Conservation (phyloP, 2,329 filamentous ascomycete genomes). For the Xylaria sp. region DNA sequence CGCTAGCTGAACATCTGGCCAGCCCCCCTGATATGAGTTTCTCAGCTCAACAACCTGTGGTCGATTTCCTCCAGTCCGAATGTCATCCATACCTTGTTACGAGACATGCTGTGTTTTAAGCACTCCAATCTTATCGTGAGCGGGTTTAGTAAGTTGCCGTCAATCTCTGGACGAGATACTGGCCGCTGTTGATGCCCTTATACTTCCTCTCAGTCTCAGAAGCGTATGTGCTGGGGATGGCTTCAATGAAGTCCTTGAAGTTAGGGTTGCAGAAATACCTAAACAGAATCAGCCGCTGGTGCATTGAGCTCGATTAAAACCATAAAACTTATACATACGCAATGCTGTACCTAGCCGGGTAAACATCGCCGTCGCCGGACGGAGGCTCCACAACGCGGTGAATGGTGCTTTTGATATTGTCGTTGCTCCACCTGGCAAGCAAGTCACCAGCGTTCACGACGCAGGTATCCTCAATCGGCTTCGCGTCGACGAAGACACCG, state of each 20-base stretch:
- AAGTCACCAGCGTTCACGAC: constrained; percentile 91
- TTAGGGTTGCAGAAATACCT: constrained; percentile 91
- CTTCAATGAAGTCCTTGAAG: constrained; percentile 74
- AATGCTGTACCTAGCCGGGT: constrained; percentile 83
- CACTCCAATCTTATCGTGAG: background rate
- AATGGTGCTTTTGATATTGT: constrained; percentile 85
- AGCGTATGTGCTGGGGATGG: constrained; percentile 75
- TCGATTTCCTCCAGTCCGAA: background rate
- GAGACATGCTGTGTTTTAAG: background rate
- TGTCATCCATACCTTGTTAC: background rate
- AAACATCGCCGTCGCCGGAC: constrained; percentile 54
- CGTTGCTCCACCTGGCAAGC: constrained; percentile 86
- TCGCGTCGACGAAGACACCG: constrained; percentile 80
- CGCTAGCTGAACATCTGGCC: background rate
- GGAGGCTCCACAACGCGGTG: constrained; percentile 90
- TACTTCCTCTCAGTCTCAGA: constrained; percentile 75
- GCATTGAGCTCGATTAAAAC: background rate
- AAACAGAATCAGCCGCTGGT: constrained; percentile 3
- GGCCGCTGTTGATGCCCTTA: constrained; percentile 72
- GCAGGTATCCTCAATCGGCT: constrained; percentile 77
- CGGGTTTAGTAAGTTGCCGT: constrained; percentile 66
- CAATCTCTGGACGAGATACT: constrained; percentile 80
- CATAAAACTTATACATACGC: constrained; percentile 61
- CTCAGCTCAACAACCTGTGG: background rate
- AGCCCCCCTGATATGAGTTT: background rate